Base-by-base conservation (phyloP, 345 rosid genomes). In the Euphorbia peplus region DNA sequence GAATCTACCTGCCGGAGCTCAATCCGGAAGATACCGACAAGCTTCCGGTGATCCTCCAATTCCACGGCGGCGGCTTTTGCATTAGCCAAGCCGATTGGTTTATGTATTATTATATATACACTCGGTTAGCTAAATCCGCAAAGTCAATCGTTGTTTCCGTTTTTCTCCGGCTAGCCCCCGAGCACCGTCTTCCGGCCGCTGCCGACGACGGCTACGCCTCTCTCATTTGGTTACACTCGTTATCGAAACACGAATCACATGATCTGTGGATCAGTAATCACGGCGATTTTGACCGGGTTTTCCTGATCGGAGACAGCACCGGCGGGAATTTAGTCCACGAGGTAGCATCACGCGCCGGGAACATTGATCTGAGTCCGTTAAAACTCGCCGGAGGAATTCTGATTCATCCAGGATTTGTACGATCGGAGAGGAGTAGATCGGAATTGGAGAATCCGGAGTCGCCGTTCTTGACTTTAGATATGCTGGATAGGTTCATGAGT, bases 391-490 rank as follows among this genome's bases (percentile, higher is more conserved):
- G 82, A 4, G 79, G 54, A 0, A 79, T 79, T 5, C 71, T 68
- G 6, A 18, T 79, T 24, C 82, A 79, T 29, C 82, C 82, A 4
- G 82, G 81, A 9, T 70, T 75, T 53, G 74, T 84, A 41, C 76
- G 92, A 67, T 57, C 81, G 12, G 75, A 69, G 51, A 64, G 88
- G 85, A 88, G 95, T 73, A 63, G 47, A 51, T 88, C 95, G 0
- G 91, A 88, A 80, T 9, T 84, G 80, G 88, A 86, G 76, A 72
- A 82, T 0, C 81, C 87, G 2, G 73, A 85, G 64, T 77, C 95
- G 0, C 95, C 95, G 0, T 68, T 88, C 28, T 65, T 88, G 14
- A 88, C 87, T 4, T 67, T 85, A 1, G 85, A 66, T 65, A 86
- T 86, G 95, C 25, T 82, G 72, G 91, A 88, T 76, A 88, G 81